These are phyloP conservation scores for Stipa capillata DNA, from an alignment of 176 grass and related monocot species.

Conservation along the genomic window DNA sequence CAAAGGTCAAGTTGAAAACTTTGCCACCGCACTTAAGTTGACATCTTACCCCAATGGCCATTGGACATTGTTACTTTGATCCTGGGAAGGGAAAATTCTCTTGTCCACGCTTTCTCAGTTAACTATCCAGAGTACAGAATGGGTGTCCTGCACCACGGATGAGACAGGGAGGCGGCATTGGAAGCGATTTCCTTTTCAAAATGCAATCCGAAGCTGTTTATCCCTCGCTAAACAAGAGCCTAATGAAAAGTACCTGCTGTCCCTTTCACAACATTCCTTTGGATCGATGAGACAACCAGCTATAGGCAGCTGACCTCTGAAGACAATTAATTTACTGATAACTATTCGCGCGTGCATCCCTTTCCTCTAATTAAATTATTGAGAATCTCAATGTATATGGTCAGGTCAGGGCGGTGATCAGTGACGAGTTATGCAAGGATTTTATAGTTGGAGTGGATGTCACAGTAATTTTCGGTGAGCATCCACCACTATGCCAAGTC, in stretches of 20 bases:
- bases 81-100: conserved; percentile 17
- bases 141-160: conserved; percentile 37
- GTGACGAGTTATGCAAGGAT: conserved; percentile 15
- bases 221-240: conserved; percentile 20
- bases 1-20: conserved; percentile 49
- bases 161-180: conserved; percentile 4
- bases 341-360: conserved; percentile 5
- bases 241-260: conserved; percentile 18
- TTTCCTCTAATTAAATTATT: conserved; percentile 21
- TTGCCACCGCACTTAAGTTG: conserved; percentile 36
- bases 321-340: conserved; percentile 12
- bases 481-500: background rate
- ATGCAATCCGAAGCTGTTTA: conserved; percentile 8
- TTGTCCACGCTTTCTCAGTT: conserved; percentile 13
- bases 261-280: conserved; percentile 52
- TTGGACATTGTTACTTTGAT: conserved; percentile 22
- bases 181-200: background rate
- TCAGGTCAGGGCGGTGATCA: conserved; percentile 10
- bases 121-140: conserved; percentile 30
- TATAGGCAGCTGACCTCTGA: conserved; percentile 14
- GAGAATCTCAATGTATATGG: background rate
- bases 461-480: conserved; percentile 4
- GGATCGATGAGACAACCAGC: conserved; percentile 24
- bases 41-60: conserved; percentile 37
- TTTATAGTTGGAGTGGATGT: conserved; percentile 16